Evolutionary conservation across 1,284 basidiomycete genomes (phyloP).

Genomic region (Cryptococcus sp.): DNA sequence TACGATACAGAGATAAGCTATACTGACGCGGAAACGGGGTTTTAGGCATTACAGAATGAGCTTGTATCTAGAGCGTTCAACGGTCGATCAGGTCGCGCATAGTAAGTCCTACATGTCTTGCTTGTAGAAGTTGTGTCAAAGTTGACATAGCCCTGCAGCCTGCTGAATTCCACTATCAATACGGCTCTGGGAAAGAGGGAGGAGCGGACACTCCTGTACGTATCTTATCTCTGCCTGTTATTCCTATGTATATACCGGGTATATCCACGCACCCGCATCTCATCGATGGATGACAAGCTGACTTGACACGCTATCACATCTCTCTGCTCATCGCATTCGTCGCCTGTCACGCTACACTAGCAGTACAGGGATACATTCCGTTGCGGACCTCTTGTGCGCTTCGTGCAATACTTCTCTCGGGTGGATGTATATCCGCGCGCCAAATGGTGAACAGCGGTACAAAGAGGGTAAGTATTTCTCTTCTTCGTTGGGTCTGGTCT

Average conservation of each 20-base stretch:
- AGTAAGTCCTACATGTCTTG: slow-evolving; percentile 32
- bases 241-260: neutral
- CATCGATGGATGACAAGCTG: too few species aligned
- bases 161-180: slow-evolving; percentile 53
- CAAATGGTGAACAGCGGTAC: slow-evolving; percentile 49
- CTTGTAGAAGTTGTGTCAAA: neutral
- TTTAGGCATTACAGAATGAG: slow-evolving; percentile 50
- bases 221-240: neutral
- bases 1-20: neutral
- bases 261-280: too few species aligned
- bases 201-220: slow-evolving; percentile 48
- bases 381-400: slow-evolving; percentile 49
- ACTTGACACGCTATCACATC: too few species aligned
- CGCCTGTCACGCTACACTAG: neutral
- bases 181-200: slow-evolving; percentile 47
- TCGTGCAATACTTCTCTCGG: slow-evolving; percentile 44
- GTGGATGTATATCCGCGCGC: slow-evolving; percentile 52
- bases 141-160: slow-evolving; percentile 21
- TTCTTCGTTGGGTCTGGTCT: neutral
- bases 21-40: neutral
- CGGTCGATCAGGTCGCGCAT: slow-evolving; percentile 49
- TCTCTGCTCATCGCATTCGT: too few species aligned
- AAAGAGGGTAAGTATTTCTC: slow-evolving; percentile 45
- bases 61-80: slow-evolving; percentile 52
- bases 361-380: slow-evolving; percentile 52